Percentiles rank a stretch among this genome's conserved stretches.
Evolutionary conservation across 371 early-diverging fungal genomes (phyloP).

Genomic region (Ecytonucleospora hepatopenaei): DNA sequence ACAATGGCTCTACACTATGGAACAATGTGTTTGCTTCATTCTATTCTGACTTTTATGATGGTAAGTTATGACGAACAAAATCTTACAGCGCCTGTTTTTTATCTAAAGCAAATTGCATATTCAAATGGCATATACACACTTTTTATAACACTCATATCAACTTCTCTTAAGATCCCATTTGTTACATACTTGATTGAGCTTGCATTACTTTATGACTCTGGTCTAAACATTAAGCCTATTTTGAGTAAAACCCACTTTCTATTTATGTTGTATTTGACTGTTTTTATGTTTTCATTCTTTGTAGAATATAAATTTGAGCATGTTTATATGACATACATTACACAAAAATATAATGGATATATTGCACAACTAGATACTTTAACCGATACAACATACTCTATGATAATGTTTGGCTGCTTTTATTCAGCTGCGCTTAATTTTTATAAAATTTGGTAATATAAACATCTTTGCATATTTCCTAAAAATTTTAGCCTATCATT

Average conservation of each 20-base stretch:
- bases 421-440: not conserved
- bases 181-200: not conserved
- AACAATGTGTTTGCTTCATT: not conserved
- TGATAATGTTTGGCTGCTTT: not conserved
- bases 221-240: not conserved
- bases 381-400: not conserved
- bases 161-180: not conserved
- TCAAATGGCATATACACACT: not conserved
- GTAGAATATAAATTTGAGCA: not conserved
- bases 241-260: not conserved
- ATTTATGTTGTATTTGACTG: not conserved
- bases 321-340: not conserved
- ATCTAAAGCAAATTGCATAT: not conserved
- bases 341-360: not conserved
- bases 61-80: not conserved
- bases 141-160: not conserved
- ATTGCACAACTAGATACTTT: not conserved
- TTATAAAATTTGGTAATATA: not conserved
- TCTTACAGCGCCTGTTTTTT: not conserved
- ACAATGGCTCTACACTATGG: not conserved
- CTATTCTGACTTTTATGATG: not conserved
- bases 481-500: not conserved
- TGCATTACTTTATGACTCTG: not conserved
- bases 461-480: not conserved
- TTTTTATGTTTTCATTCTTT: not conserved